A percentile compares a stretch with the other conserved stretches of the same genome.
Evolutionary conservation across 805 yeast species (phyloP).

Genomic region (Saccharomycopsis sp.): DNA sequence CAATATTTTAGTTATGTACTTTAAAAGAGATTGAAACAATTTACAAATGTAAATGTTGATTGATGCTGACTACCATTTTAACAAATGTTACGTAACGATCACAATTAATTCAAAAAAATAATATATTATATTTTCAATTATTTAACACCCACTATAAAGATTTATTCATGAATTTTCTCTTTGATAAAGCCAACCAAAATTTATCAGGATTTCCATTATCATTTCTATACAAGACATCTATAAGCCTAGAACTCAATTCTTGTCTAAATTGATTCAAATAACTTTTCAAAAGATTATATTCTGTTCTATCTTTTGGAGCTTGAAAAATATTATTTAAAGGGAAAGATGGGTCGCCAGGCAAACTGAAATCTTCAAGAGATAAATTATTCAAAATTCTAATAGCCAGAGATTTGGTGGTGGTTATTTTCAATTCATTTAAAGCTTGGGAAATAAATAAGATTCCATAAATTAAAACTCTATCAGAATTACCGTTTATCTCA

Average conservation of each 20-base stretch:
- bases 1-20: too few species aligned
- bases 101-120: too few species aligned
- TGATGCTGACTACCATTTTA: too few species aligned
- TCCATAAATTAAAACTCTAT: constrained; percentile 87
- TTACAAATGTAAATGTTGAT: too few species aligned
- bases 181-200: constrained; percentile 91
- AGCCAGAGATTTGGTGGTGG: constrained; percentile 48
- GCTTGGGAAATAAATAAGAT: constrained; percentile 84
- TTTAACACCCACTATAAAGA: constrained; percentile 50
- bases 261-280: constrained; percentile 92
- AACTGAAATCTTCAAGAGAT: constrained; percentile 75
- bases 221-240: constrained; percentile 60
- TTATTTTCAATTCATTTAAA: constrained; percentile 46
- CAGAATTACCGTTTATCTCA: constrained; percentile 93
- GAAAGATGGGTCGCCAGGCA: constrained; percentile 94
- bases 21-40: too few species aligned
- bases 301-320: constrained; percentile 66
- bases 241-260: constrained; percentile 74
- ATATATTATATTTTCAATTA: too few species aligned
- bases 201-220: constrained; percentile 62
- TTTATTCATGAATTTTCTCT: constrained; percentile 94
- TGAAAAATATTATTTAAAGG: constrained; percentile 72
- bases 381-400: constrained; percentile 64
- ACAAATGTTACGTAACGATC: too few species aligned
- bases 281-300: constrained; percentile 66